Conservation (phyloP, 495 filamentous ascomycete species). For the Penicillium taxi region DNA sequence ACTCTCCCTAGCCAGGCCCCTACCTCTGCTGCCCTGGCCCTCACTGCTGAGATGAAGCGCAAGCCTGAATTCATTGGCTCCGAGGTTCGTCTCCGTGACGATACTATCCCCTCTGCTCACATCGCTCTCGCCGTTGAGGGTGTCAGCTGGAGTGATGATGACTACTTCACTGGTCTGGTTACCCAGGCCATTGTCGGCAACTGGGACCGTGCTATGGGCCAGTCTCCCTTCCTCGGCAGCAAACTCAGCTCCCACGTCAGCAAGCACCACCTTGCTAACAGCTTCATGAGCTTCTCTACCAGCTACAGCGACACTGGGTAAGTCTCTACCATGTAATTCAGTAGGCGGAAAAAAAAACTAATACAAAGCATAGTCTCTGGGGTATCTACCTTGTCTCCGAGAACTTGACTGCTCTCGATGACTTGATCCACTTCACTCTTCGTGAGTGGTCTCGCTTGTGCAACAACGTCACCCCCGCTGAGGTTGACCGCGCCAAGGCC, state of each 20-base stretch:
- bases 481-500: constrained; percentile 97
- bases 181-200: constrained; percentile 98
- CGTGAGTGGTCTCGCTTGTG: constrained; percentile 95
- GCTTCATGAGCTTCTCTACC: constrained; percentile 99
- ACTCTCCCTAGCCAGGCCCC: constrained; percentile 62
- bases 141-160: constrained; percentile 97
- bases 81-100: constrained; percentile 88
- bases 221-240: constrained; percentile 91
- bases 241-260: constrained; percentile 91
- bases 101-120: constrained; percentile 91
- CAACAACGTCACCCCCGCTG: constrained; percentile 73
- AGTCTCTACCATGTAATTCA: constrained; percentile 17
- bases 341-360: background rate
- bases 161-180: constrained; percentile 97
- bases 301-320: constrained; percentile 99
- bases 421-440: constrained; percentile 95
- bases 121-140: constrained; percentile 98
- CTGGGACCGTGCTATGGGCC: constrained; percentile 98
- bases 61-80: constrained; percentile 94
- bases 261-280: constrained; percentile 90
- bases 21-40: constrained; percentile 55
- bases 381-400: constrained; percentile 98
- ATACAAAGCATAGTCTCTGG: constrained; percentile 64
- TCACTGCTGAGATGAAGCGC: constrained; percentile 64
- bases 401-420: constrained; percentile 76